Conservation (phyloP, 176 grass and related monocot genomes). For the Hordeum marinum region DNA sequence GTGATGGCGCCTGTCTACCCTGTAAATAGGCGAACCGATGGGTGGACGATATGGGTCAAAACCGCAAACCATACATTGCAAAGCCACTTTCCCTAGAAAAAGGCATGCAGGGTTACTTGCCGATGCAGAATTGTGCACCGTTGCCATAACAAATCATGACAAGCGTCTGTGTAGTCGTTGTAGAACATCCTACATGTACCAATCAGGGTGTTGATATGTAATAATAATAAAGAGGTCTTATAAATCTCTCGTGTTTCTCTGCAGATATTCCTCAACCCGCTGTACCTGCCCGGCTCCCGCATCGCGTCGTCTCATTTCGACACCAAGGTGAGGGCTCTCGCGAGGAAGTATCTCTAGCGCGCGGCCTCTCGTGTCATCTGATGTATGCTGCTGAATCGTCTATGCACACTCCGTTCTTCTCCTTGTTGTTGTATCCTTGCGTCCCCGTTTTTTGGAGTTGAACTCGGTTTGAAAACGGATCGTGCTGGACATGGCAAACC, state of each 20-base stretch:
- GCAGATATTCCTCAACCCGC: slow-evolving; percentile 84
- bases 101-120: neutral
- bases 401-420: neutral
- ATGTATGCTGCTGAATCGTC: neutral
- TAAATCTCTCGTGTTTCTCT: neutral
- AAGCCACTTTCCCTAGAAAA: neutral
- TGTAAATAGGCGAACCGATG: slow-evolving; percentile 1
- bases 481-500: neutral
- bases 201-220: neutral
- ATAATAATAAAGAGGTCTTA: neutral
- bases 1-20: neutral
- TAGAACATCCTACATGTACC: slow-evolving; percentile 2
- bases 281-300: slow-evolving; percentile 76
- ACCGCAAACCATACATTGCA: neutral
- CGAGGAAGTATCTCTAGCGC: slow-evolving; percentile 73
- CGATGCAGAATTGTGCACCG: neutral
- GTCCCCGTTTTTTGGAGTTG: too few species aligned
- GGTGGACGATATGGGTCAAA: neutral
- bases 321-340: slow-evolving; percentile 83
- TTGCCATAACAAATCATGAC: neutral
- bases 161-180: neutral
- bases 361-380: neutral
- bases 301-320: slow-evolving; percentile 88
- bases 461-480: neutral
- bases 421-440: too few species aligned